Evolutionary conservation across 345 rosid genomes (phyloP), one percentile per base, ranked within the genome.

Genomic region (Microcos paniculata): DNA sequence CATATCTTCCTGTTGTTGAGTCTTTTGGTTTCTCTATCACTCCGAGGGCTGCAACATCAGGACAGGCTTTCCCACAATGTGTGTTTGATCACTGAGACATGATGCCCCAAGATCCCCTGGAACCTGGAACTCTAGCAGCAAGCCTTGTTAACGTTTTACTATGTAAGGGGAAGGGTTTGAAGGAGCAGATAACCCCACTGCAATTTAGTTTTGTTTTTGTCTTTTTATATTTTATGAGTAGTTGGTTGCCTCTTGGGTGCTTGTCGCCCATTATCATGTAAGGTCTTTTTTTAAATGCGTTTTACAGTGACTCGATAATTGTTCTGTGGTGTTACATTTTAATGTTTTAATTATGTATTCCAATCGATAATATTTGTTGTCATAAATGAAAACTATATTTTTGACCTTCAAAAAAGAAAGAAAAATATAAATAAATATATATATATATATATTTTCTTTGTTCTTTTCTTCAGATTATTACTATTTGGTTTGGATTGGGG

Each of bases 91-190:
- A n/a, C n/a, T n/a, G n/a, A n/a, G n/a, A n/a, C n/a, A n/a, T 83
- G 87, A 86, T 92, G 93, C 1, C 79, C 0, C 80, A 92, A 0
- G 95, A 92, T 62, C 97, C 97, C 0, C 26, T 92, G n/a, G 95
- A 92, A 56, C 3, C 84, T 0, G 93, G 91, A 0, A 72, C 97
- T 0, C 95, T 85, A 74, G 95, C 97, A 3, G 48, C 89, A 0
- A 38, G 8, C 2, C 85, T 89, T 40, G 91, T 90, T 13, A 18
- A 81, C 0, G 93, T 84, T 1, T 90, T 90, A 80, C 85, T n/a
- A n/a, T n/a, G 95, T 62, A 92, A 84, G 91, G 86, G 97, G 81
- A 92, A 92, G 92, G 94, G 95, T 1, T 76, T 92, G 90, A 92
- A 92, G 90, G 91, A 85, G 52, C 85, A 80, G 77, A 91, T 92